phyloP scores from a whole-genome alignment of 345 rosid genomes.

The Barbarea vulgaris region DNA sequence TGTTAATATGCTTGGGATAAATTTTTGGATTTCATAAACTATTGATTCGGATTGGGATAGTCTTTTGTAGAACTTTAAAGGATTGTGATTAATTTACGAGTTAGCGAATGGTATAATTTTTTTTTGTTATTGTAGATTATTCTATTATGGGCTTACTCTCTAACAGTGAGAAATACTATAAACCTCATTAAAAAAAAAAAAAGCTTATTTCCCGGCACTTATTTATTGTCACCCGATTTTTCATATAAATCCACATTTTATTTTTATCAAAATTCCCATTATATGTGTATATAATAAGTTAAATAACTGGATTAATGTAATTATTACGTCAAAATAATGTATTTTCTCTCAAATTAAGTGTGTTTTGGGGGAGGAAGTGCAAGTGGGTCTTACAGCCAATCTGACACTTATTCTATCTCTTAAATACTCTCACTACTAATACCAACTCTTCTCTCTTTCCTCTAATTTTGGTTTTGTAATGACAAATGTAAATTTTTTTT shows the following conservation, averaged over 20 bases:
- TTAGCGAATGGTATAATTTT: too few species aligned
- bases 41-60: too few species aligned
- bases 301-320: neutral
- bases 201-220: neutral
- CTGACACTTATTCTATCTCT: slow-evolving; percentile 38
- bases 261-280: too few species aligned
- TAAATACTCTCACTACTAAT: slow-evolving; percentile 22
- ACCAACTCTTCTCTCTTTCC: neutral
- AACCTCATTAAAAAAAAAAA: too few species aligned
- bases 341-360: neutral
- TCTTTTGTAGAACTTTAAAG: too few species aligned
- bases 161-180: too few species aligned
- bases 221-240: neutral
- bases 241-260: neutral
- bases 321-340: neutral
- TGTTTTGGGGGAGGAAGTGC: neutral
- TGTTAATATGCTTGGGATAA: too few species aligned
- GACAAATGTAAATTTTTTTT: neutral
- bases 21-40: too few species aligned
- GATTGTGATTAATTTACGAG: too few species aligned
- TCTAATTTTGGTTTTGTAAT: neutral
- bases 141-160: too few species aligned
- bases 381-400: slow-evolving; percentile 47
- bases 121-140: too few species aligned
- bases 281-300: neutral